Base-by-base conservation (phyloP, 768 basidiomycete species). In the Rhizopogon vesiculosus region DNA sequence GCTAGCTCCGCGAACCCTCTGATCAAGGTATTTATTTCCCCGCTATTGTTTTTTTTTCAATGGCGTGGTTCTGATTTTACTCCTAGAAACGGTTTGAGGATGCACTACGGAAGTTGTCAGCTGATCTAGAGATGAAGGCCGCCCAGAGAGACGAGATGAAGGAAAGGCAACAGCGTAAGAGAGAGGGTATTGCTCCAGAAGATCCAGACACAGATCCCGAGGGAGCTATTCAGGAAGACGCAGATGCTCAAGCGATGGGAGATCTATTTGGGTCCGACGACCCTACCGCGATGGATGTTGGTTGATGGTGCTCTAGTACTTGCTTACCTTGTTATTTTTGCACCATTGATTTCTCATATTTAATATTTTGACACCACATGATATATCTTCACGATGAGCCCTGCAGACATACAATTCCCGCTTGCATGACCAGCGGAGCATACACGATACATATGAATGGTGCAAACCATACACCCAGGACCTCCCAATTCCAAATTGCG, bases 21-120 rank as follows among this genome's bases (percentile, higher is more conserved):
- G 54, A 93, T 97, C 66, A 86, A 84, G 78, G 92, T 91, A 59
- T 62, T 28, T 35, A 13, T 38, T 28, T 12, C 33, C 45, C 1
- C 9, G 16, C 9, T 41, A 29, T 16, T 22, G 22, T 22, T 22
- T 25, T 25, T 25, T 22, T 54, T n/a, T 54, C 35, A 48, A 13
- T 7, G 9, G 39, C 31, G 5, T 25, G 1, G 39, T 25, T 25
- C 9, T 53, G 12, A 28, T 57, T 18, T 28, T 56, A 56, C 50
- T 18, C 6, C 63, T 29, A 94, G 88, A 89, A 88, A 82, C 93
- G 93, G 38, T 95, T 96, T 71, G 92, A 95, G 68, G 94, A 96
- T 66, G 88, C 90, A 16, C 71, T 95, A 64, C 91, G 86, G 76
- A 97, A 96, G 71, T 77, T 97, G 46, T 81, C 85, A 10, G 82